These are phyloP conservation scores for Manihot esculenta DNA, from an alignment of 441 rosid genomes.

Conservation along the genomic window DNA sequence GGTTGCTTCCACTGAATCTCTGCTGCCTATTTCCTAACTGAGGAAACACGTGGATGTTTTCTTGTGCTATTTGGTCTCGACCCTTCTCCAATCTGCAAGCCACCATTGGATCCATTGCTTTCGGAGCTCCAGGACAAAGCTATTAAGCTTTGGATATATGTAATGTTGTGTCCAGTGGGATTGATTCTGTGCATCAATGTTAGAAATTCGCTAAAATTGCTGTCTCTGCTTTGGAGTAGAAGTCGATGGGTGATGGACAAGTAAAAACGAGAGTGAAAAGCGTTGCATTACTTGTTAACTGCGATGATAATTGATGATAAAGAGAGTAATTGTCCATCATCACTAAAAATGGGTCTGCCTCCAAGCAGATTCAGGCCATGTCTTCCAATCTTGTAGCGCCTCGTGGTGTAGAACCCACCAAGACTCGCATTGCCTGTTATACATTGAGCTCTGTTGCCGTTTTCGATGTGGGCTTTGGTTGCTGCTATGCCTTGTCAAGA, in stretches of 20 bases:
- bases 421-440: slow-evolving; percentile 62
- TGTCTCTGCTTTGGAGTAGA: slow-evolving; percentile 60
- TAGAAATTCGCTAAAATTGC: slow-evolving; percentile 73
- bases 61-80: slow-evolving; percentile 80
- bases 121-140: slow-evolving; percentile 78
- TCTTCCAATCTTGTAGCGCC: slow-evolving; percentile 56
- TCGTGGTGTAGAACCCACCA: slow-evolving; percentile 60
- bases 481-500: slow-evolving; percentile 97
- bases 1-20: slow-evolving; percentile 17
- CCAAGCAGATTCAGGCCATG: slow-evolving; percentile 91
- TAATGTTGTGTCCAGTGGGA: slow-evolving; percentile 69
- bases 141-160: slow-evolving; percentile 78
- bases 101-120: slow-evolving; percentile 76
- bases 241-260: slow-evolving; percentile 76
- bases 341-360: slow-evolving; percentile 84
- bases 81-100: slow-evolving; percentile 59
- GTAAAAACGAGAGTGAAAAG: slow-evolving; percentile 72
- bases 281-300: slow-evolving; percentile 45
- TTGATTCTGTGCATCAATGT: slow-evolving; percentile 71
- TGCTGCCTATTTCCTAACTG: slow-evolving; percentile 77
- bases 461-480: slow-evolving; percentile 76
- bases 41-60: slow-evolving; percentile 80
- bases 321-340: slow-evolving; percentile 47
- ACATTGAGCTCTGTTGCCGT: slow-evolving; percentile 61
- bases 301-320: slow-evolving; percentile 54